Base-by-base conservation (phyloP, 306 rosid genomes). In the Sophora flavescens region DNA sequence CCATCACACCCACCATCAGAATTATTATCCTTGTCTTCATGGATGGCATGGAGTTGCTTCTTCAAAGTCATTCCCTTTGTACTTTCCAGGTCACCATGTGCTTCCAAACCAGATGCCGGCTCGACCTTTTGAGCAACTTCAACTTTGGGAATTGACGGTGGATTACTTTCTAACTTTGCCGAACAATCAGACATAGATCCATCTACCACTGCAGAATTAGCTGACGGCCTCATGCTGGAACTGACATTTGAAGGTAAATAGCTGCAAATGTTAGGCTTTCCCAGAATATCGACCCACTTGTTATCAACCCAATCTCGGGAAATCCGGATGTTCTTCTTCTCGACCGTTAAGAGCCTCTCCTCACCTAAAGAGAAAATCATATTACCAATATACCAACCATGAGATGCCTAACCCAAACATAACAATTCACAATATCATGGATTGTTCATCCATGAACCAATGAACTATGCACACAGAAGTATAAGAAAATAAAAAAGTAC, bases 231-330 rank as follows among this genome's bases (percentile, higher is more conserved):
- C 56, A 35, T 61, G 45, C 83, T 4, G 26, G 83, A 63, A 70
- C 75, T 66, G 72, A 64, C 62, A 39, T 75, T 77, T 73, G 86
- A 67, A 51, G 92, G 62, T 63, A 92, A 32, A 68, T 65, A 41
- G 61, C 81, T 66, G 77, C 84, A 74, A 38, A 90, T 84, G 76
- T 88, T 85, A 5, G 89, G 88, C 83, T 76, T 88, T 62, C 78
- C 58, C 67, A 14, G 72, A 73, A 89, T 73, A 67, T 81, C 91
- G 70, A 88, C 81, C 97, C 97, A 92, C 63, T 58, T 83, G 81
- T 85, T 72, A 62, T 75, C 85, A 68, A 85, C 44, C 96, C 96
- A 90, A 39, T 92, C 97, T 76, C 72, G 87, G 13, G 96, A 86
- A 82, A 82, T 76, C 67, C 96, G 84, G 70, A 90, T 26, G 42